Percentiles rank a stretch among this genome's conserved stretches.
These are phyloP conservation scores for Phytomonas sp. DNA, from an alignment of 208 protist species.

Conservation along the genomic window DNA sequence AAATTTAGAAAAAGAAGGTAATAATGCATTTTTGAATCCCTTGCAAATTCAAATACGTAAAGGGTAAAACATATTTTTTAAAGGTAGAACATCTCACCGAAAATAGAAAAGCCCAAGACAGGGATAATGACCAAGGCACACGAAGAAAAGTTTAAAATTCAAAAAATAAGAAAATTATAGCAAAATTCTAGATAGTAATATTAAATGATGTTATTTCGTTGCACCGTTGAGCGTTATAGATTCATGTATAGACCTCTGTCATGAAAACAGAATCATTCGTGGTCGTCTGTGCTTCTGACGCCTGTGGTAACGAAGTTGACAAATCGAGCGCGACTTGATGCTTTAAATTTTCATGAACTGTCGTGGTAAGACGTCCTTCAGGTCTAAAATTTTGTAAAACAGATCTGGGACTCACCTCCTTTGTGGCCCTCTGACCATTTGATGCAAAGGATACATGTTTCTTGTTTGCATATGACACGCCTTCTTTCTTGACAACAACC, in stretches of 20 bases:
- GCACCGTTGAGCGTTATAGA: neutral
- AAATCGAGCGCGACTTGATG: neutral
- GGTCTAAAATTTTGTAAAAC: neutral
- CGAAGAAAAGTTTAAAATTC: neutral
- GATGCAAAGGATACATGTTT: neutral
- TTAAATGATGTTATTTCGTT: neutral
- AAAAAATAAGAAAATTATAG: neutral
- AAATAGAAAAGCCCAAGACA: neutral
- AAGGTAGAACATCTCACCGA: neutral
- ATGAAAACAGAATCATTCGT: neutral
- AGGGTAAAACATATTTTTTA: neutral
- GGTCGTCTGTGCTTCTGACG: too few species aligned
- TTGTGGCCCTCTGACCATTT: neutral
- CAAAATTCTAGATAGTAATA: neutral
- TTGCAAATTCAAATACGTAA: neutral
- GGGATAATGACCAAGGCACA: neutral
- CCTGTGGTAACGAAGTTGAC: neutral
- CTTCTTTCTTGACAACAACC: neutral
- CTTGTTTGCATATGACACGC: neutral
- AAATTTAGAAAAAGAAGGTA: neutral
- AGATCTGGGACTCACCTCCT: neutral
- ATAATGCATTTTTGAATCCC: neutral
- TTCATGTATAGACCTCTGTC: neutral
- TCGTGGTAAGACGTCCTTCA: neutral
- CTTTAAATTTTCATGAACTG: neutral